phyloP scores from a whole-genome alignment of 2,329 filamentous ascomycete species.

The Mycocentrospora acerina region DNA sequence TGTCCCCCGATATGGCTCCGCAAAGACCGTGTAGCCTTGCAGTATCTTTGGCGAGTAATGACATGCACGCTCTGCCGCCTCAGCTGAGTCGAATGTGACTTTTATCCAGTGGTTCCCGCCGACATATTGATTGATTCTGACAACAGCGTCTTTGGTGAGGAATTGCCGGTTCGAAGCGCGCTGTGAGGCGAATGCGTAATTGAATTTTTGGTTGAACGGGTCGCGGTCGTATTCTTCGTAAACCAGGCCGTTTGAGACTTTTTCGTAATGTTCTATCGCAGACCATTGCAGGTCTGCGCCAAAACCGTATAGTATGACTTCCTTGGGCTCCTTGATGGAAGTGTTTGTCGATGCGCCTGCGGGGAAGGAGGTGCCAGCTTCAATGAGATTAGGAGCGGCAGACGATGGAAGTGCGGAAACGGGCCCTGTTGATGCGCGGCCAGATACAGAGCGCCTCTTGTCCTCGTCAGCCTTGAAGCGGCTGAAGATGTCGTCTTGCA shows the following conservation, averaged over 20 bases:
- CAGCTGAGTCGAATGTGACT: conserved; percentile 53
- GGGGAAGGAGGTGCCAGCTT: conserved; percentile 31
- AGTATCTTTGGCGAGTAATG: conserved; percentile 50
- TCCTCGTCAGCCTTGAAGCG: conserved; percentile 34
- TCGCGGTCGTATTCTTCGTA: conserved; percentile 92
- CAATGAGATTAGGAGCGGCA: conserved; percentile 35
- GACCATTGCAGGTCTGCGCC: conserved; percentile 71
- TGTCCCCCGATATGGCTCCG: conserved; percentile 49
- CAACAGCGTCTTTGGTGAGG: conserved; percentile 71
- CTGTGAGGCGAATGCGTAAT: conserved; percentile 70
- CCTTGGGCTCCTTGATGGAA: conserved; percentile 61
- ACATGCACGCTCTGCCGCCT: conserved; percentile 52
- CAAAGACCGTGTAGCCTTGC: conserved; percentile 51
- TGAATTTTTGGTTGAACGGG: conserved; percentile 74
- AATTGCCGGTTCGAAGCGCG: conserved; percentile 64
- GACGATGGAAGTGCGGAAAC: conserved; percentile 27
- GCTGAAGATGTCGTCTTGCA: conserved; percentile 52
- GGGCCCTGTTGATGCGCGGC: conserved; percentile 19
- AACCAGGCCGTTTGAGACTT: conserved; percentile 74
- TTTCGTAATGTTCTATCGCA: conserved; percentile 84
- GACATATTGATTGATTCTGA: conserved; percentile 77
- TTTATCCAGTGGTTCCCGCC: conserved; percentile 89
- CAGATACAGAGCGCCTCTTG: conserved; percentile 29
- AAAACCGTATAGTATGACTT: conserved; percentile 86
- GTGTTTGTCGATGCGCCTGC: conserved; percentile 38